These are phyloP conservation scores for Austroboletus rostrupii DNA, from an alignment of 1,284 basidiomycete genomes.

Conservation along the genomic window DNA sequence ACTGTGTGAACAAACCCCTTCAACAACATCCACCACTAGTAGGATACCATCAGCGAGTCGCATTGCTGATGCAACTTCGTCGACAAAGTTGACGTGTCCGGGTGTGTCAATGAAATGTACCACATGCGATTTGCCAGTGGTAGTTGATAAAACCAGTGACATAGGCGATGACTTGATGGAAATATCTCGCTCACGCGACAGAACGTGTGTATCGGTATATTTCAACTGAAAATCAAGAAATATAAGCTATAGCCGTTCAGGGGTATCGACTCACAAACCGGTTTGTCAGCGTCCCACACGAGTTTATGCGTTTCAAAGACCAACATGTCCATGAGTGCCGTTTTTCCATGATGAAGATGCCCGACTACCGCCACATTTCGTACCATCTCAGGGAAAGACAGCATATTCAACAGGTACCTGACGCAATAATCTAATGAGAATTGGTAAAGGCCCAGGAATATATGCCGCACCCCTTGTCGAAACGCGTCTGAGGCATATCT, in stretches of 20 bases:
- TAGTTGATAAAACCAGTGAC: constrained; percentile 87
- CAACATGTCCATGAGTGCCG: constrained; percentile 94
- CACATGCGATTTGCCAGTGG: constrained; percentile 88
- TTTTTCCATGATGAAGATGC: constrained; percentile 98
- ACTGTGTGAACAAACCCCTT: constrained; percentile 64
- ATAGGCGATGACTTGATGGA: constrained; percentile 97
- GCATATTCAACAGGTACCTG: constrained; percentile 91
- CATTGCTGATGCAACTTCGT: constrained; percentile 89
- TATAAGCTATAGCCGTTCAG: constrained; percentile 15
- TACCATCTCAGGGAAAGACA: constrained; percentile 90
- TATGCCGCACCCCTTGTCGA: constrained; percentile 80
- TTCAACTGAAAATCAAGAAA: constrained; percentile 50
- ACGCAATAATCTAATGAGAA: constrained; percentile 11
- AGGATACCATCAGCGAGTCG: constrained; percentile 92
- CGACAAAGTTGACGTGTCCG: constrained; percentile 96
- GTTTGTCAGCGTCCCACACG: constrained; percentile 85
- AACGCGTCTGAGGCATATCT: constrained; percentile 88
- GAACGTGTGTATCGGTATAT: constrained; percentile 93
- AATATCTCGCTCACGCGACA: constrained; percentile 86
- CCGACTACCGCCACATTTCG: constrained; percentile 94
- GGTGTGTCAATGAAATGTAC: constrained; percentile 96
- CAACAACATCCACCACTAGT: constrained; percentile 92
- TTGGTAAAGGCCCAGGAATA: neutral
- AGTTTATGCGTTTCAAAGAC: constrained; percentile 96
- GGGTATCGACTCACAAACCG: constrained; percentile 48